Evolutionary conservation across 768 basidiomycete species (phyloP).

Genomic region (Amanita thiersii): DNA sequence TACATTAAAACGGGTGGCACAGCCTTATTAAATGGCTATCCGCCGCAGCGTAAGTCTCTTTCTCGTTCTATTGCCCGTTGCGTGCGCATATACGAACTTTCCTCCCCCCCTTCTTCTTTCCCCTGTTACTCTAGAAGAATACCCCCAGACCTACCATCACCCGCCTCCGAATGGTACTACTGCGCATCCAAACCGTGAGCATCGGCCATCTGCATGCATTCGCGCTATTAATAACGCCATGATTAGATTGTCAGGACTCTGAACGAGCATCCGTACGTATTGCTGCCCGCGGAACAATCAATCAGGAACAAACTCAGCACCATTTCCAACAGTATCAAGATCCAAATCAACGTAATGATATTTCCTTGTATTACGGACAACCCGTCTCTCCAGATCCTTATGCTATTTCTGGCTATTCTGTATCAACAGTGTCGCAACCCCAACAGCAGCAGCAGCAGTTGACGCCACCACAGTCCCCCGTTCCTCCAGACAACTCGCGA

Average conservation of each 20-base stretch:
- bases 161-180: slow-evolving; percentile 11
- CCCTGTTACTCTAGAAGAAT: slow-evolving; percentile 14
- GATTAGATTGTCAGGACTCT: slow-evolving; percentile 40
- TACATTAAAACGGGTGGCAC: slow-evolving; percentile 11
- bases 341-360: slow-evolving; percentile 9
- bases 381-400: slow-evolving; percentile 14
- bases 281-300: slow-evolving; percentile 38
- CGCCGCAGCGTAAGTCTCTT: slow-evolving; percentile 25
- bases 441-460: slow-evolving; percentile 15
- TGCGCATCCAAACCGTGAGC: slow-evolving; percentile 5
- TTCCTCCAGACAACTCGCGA: slow-evolving; percentile 5
- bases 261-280: slow-evolving; percentile 54
- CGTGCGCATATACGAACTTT: slow-evolving; percentile 1
- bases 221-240: slow-evolving; percentile 12
- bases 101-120: slow-evolving; percentile 3
- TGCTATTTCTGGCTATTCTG: slow-evolving; percentile 2
- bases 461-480: slow-evolving; percentile 13
- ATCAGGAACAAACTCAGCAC: slow-evolving; percentile 19
- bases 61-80: neutral
- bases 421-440: slow-evolving; percentile 6
- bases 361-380: slow-evolving; percentile 22
- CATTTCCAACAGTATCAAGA: slow-evolving; percentile 14
- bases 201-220: slow-evolving; percentile 1
- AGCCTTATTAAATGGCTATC: slow-evolving; percentile 37
- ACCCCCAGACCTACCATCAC: slow-evolving; percentile 23